Evolutionary conservation across 495 filamentous ascomycete genomes (phyloP).

Genomic region (Penicillium egyptiacum): DNA sequence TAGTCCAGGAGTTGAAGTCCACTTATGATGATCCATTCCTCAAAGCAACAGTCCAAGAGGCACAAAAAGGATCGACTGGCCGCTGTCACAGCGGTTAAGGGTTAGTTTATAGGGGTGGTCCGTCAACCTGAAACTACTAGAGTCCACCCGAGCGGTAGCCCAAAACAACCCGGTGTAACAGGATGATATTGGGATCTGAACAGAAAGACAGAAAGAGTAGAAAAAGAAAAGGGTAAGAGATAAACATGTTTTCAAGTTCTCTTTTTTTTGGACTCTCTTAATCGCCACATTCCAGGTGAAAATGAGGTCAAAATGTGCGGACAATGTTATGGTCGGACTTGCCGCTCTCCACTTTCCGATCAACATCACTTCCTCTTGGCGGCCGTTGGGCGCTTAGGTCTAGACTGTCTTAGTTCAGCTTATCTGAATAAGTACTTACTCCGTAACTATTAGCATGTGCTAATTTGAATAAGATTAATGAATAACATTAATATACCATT

Average conservation of each 20-base stretch:
- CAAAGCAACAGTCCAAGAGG: neutral
- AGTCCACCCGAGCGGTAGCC: neutral
- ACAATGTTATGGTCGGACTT: neutral
- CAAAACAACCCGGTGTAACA: conserved; percentile 14
- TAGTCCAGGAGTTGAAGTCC: conserved; percentile 6
- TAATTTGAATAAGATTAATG: too few species aligned
- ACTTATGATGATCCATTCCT: conserved; percentile 14
- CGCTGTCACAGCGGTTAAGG: conserved; percentile 6
- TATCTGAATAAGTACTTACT: too few species aligned
- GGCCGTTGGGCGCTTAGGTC: neutral
- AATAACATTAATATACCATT: too few species aligned
- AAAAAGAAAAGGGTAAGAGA: neutral
- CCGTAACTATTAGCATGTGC: too few species aligned
- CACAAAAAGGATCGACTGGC: conserved; percentile 1
- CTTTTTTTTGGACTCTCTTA: too few species aligned
- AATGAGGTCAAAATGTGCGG: neutral
- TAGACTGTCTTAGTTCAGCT: neutral
- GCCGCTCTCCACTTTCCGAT: neutral
- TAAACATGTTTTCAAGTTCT: neutral
- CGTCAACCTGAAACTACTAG: conserved; percentile 12
- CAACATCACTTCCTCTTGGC: neutral
- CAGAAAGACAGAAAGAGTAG: neutral
- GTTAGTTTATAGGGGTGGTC: neutral
- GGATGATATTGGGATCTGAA: neutral
- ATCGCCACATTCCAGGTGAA: neutral